Evolutionary conservation across 495 filamentous ascomycete genomes (phyloP).

Genomic region (Extremus antarcticus): DNA sequence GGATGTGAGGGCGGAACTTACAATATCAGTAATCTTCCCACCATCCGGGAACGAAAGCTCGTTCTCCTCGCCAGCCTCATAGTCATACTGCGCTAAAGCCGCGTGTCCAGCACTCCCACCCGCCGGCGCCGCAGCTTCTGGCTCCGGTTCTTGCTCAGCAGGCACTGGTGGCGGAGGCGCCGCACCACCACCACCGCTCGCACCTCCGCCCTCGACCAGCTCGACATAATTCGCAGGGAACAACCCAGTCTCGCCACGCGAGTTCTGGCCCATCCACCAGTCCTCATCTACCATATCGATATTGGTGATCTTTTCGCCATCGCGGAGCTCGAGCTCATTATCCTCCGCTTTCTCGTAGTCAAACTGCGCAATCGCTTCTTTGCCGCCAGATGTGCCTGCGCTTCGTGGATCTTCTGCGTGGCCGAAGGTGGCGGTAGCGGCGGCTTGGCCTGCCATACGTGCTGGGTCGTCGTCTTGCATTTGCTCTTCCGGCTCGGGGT

Average conservation of each 20-base stretch:
- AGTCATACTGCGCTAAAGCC: conserved; percentile 86
- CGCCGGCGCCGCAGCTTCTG: conserved; percentile 23
- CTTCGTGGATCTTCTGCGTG: conserved; percentile 22
- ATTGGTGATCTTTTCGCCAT: conserved; percentile 83
- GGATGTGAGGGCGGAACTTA: conserved; percentile 34
- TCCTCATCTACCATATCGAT: conserved; percentile 96
- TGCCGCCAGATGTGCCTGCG: conserved; percentile 34
- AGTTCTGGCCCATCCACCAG: conserved; percentile 94
- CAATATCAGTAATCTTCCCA: conserved; percentile 57
- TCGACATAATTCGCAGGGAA: conserved; percentile 98
- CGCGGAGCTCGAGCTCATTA: conserved; percentile 85
- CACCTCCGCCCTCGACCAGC: conserved; percentile 42
- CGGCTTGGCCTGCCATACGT: conserved; percentile 50
- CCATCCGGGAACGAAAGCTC: conserved; percentile 90
- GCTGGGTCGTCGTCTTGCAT: conserved; percentile 45
- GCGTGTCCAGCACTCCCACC: conserved; percentile 41
- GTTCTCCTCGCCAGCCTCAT: conserved; percentile 95
- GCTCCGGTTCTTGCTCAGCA: conserved; percentile 24
- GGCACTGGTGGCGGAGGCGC: conserved; percentile 23
- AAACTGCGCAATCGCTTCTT: conserved; percentile 71
- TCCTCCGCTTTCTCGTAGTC: conserved; percentile 97
- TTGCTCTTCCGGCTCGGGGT: conserved; percentile 51
- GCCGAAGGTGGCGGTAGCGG: conserved; percentile 36
- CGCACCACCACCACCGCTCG: conserved; percentile 20
- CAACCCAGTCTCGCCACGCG: conserved; percentile 66